These are phyloP conservation scores for Fusarium oxysporum DNA, from an alignment of 2,329 filamentous ascomycete genomes.

Conservation along the genomic window DNA sequence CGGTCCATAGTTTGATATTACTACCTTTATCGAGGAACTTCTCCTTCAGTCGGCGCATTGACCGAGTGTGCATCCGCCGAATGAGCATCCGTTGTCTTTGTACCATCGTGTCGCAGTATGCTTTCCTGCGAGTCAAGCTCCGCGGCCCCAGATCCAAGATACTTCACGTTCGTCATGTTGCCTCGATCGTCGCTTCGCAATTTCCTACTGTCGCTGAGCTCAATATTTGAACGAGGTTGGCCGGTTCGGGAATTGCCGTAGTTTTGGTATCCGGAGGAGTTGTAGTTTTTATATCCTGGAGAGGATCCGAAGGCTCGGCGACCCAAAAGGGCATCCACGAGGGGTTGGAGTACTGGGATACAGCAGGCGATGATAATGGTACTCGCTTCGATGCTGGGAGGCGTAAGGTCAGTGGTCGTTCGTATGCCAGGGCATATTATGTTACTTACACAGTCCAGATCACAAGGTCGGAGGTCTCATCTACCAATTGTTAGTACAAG, in stretches of 20 bases:
- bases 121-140: constrained; percentile 28
- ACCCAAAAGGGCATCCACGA: constrained; percentile 45
- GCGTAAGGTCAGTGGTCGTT: neutral
- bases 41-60: neutral
- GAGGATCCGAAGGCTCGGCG: constrained; percentile 33
- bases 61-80: neutral
- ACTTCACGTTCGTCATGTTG: constrained; percentile 6
- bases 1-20: fast-evolving
- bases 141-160: constrained; percentile 9
- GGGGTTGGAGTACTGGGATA: constrained; percentile 50
- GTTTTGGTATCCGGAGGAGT: constrained; percentile 17
- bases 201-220: constrained; percentile 7
- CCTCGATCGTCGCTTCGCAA: neutral
- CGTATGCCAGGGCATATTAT: fast-evolving
- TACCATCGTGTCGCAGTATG: constrained; percentile 5
- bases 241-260: constrained; percentile 19
- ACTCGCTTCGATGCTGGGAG: constrained; percentile 48
- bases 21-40: neutral
- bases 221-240: constrained; percentile 15
- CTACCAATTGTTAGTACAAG: neutral
- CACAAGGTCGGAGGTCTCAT: constrained; percentile 55
- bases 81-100: neutral
- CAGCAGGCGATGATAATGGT: constrained; percentile 53
- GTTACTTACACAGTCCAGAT: constrained; percentile 58
- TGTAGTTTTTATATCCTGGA: constrained; percentile 26